Percentiles rank a stretch among this genome's conserved stretches.
These are phyloP conservation scores for Cladosporium sp. DNA, from an alignment of 2,329 filamentous ascomycete genomes.

Conservation along the genomic window DNA sequence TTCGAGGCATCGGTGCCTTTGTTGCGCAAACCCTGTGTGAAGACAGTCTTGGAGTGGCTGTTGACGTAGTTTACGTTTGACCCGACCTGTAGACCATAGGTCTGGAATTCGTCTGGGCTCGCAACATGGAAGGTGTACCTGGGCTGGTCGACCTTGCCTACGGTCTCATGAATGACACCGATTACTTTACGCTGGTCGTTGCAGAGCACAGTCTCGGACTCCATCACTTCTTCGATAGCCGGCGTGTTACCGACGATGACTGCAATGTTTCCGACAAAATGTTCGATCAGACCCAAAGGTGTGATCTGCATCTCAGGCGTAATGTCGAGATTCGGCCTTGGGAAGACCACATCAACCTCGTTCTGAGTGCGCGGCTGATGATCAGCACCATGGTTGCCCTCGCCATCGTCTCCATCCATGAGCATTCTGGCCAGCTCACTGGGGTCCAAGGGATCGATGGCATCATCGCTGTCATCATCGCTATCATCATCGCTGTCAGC, in stretches of 20 bases:
- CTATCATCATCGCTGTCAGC: conserved; percentile 25
- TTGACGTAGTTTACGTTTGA: conserved; percentile 74
- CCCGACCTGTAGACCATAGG: conserved; percentile 63
- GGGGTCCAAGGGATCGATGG: conserved; percentile 69
- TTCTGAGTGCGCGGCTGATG: conserved; percentile 70
- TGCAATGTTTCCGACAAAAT: conserved; percentile 71
- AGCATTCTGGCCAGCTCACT: conserved; percentile 80
- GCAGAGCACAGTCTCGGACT: conserved; percentile 79
- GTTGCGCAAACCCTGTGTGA: conserved; percentile 73
- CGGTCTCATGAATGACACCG: conserved; percentile 55
- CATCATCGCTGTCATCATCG: conserved; percentile 47
- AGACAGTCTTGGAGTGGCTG: conserved; percentile 68
- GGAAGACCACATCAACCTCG: conserved; percentile 53
- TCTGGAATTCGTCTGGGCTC: conserved; percentile 61
- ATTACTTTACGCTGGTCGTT: conserved; percentile 69
- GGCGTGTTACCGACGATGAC: conserved; percentile 74
- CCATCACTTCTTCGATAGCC: conserved; percentile 72
- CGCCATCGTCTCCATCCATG: conserved; percentile 79
- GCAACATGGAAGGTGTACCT: conserved; percentile 77
- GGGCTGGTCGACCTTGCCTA: conserved; percentile 67
- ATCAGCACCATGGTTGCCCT: conserved; percentile 42
- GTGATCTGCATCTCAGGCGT: conserved; percentile 72
- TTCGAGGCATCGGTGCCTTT: conserved; percentile 96
- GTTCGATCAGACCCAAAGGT: conserved; percentile 68
- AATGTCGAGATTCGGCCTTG: conserved; percentile 72